Conservation (phyloP, 495 filamentous ascomycete genomes). For the Penicillium mononematosum region DNA sequence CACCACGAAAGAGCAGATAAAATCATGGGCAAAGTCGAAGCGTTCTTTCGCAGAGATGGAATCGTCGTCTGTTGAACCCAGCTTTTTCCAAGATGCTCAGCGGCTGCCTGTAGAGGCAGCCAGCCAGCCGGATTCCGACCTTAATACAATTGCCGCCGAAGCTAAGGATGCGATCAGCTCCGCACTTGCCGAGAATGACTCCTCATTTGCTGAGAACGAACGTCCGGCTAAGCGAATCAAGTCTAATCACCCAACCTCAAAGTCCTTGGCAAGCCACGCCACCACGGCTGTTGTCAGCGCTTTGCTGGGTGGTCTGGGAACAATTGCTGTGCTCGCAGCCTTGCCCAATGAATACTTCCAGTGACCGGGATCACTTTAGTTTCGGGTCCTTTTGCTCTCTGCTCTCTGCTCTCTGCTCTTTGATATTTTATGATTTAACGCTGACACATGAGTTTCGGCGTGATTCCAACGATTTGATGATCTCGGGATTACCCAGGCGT, state of each 20-base stretch:
- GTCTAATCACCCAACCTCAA: slow-evolving; percentile 16
- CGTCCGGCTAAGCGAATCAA: slow-evolving; percentile 38
- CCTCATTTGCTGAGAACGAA: slow-evolving; percentile 13
- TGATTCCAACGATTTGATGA: slow-evolving; percentile 5
- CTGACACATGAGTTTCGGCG: neutral
- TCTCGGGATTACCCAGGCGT: slow-evolving; percentile 6
- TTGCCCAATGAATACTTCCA: slow-evolving; percentile 45
- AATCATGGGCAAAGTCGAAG: slow-evolving; percentile 22
- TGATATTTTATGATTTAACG: slow-evolving; percentile 7
- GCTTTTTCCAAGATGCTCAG: slow-evolving; percentile 13
- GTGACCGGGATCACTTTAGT: slow-evolving; percentile 7
- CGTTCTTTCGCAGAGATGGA: slow-evolving; percentile 40
- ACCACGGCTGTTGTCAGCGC: slow-evolving; percentile 46
- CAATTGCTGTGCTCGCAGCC: slow-evolving; percentile 48
- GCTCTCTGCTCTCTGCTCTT: neutral
- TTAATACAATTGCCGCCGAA: slow-evolving; percentile 18
- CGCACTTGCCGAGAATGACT: slow-evolving; percentile 16
- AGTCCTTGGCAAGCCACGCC: slow-evolving; percentile 39
- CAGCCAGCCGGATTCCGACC: slow-evolving; percentile 30
- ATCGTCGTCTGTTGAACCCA: slow-evolving; percentile 2
- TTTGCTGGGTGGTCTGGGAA: slow-evolving; percentile 48
- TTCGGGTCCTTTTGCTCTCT: neutral
- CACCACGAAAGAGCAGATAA: neutral
- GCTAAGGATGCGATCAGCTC: slow-evolving; percentile 20
- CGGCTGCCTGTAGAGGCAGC: slow-evolving; percentile 7